Conservation (phyloP, 257 asterid genomes). For the Perilla frutescens region DNA sequence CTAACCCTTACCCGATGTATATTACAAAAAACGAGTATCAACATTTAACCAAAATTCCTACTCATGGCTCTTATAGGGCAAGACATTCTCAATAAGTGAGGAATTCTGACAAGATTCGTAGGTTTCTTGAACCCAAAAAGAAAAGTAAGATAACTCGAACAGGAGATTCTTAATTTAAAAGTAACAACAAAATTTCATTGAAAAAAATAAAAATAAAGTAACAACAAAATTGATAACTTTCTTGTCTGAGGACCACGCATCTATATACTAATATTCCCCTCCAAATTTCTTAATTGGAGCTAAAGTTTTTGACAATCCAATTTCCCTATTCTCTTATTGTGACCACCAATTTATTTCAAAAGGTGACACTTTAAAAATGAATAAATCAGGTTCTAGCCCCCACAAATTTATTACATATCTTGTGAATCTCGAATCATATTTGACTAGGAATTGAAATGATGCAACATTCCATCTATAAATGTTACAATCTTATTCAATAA, state of each 20-base stretch:
- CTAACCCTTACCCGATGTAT: too few relatives aligned
- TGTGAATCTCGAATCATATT: conserved; percentile 28
- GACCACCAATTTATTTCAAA: conserved; percentile 25
- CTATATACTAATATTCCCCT: conserved; percentile 7
- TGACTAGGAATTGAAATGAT: conserved; percentile 17
- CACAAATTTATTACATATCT: background rate
- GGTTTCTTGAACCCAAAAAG: conserved; percentile 13
- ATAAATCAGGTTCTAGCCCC: conserved; percentile 22
- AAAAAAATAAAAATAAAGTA: conserved; percentile 8
- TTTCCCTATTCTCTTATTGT: background rate
- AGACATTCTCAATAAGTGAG: background rate
- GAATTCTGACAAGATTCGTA: background rate
- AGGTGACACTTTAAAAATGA: background rate
- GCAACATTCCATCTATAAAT: conserved; percentile 27
- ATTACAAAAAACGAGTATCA: too few relatives aligned
- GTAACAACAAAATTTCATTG: background rate
- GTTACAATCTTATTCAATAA: conserved; percentile 17
- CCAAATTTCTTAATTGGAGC: background rate
- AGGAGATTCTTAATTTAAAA: conserved; percentile 17
- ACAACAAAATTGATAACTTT: background rate
- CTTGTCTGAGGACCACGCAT: conserved; percentile 22
- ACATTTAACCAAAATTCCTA: too few relatives aligned
- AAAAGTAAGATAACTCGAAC: background rate
- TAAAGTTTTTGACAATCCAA: background rate
- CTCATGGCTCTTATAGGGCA: too few relatives aligned